Evolutionary conservation across 306 rosid species (phyloP).

Genomic region (Hippophae gyantsensis): DNA sequence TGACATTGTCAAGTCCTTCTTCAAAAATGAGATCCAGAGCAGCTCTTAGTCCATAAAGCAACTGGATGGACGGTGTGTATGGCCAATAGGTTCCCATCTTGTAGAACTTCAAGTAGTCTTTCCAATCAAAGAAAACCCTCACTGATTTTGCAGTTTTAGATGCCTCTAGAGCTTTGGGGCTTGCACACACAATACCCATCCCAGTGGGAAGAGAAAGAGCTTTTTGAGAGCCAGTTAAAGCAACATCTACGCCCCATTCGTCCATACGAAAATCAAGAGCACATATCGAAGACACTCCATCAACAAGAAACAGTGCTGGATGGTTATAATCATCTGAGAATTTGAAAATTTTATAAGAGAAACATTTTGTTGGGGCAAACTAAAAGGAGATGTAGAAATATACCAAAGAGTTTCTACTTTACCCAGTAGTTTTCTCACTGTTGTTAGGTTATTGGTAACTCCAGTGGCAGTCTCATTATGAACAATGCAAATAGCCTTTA

Average conservation of each 20-base stretch:
- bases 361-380: background rate
- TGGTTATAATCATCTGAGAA: slow-evolving; percentile 67
- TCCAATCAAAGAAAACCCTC: slow-evolving; percentile 95
- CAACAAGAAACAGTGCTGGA: slow-evolving; percentile 94
- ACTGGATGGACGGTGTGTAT: slow-evolving; percentile 91
- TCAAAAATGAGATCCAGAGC: slow-evolving; percentile 82
- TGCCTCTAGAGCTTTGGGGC: slow-evolving; percentile 92
- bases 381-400: background rate
- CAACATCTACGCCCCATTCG: slow-evolving; percentile 98
- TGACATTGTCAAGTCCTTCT: slow-evolving; percentile 91
- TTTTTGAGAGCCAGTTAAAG: slow-evolving; percentile 94
- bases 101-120: slow-evolving; percentile 87
- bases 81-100: slow-evolving; percentile 93
- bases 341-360: slow-evolving; percentile 20
- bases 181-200: slow-evolving; percentile 75
- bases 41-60: slow-evolving; percentile 75
- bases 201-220: slow-evolving; percentile 99
- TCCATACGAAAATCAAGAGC: slow-evolving; percentile 99
- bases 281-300: slow-evolving; percentile 95
- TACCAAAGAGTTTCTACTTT: slow-evolving; percentile 19
- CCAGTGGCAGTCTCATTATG: slow-evolving; percentile 99
- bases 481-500: slow-evolving; percentile 91
- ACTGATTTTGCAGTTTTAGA: slow-evolving; percentile 70
- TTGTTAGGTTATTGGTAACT: slow-evolving; percentile 75
- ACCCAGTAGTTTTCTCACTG: slow-evolving; percentile 79